Percentiles rank a stretch among this genome's conserved stretches.
phyloP scores from a whole-genome alignment of 2,329 filamentous ascomycete species.

The Aureobasidium mangrovei region DNA sequence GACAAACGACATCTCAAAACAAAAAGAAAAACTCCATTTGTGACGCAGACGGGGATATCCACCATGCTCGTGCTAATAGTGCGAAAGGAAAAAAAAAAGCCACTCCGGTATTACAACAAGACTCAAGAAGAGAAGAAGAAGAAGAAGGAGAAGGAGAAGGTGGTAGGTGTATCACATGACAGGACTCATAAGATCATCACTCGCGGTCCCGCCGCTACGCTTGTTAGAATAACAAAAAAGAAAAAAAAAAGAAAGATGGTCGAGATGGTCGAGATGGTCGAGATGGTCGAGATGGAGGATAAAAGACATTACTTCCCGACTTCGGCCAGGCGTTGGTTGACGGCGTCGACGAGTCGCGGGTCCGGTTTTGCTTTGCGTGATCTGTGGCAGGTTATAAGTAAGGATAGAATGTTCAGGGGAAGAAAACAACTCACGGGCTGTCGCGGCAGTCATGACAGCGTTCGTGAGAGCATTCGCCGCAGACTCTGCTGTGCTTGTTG shows the following conservation, averaged over 20 bases:
- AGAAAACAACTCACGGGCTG: constrained; percentile 32
- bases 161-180: too few species aligned
- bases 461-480: constrained; percentile 51
- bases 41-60: not conserved
- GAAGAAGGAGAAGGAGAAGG: not conserved
- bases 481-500: constrained; percentile 43
- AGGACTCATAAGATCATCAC: not conserved
- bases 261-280: not conserved
- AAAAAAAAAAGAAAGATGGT: not conserved
- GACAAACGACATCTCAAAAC: not conserved
- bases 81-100: not conserved
- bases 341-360: not conserved
- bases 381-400: not conserved
- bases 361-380: constrained; percentile 2
- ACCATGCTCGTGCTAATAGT: not conserved
- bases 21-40: not conserved
- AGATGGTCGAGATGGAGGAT: not conserved
- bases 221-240: not conserved
- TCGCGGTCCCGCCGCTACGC: constrained; percentile 1
- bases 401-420: not conserved
- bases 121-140: not conserved
- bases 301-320: not conserved
- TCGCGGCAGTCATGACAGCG: constrained; percentile 54
- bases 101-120: not conserved
- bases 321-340: constrained; percentile 2